phyloP scores from a whole-genome alignment of 768 basidiomycete species.

The Gyrodon lividus region DNA sequence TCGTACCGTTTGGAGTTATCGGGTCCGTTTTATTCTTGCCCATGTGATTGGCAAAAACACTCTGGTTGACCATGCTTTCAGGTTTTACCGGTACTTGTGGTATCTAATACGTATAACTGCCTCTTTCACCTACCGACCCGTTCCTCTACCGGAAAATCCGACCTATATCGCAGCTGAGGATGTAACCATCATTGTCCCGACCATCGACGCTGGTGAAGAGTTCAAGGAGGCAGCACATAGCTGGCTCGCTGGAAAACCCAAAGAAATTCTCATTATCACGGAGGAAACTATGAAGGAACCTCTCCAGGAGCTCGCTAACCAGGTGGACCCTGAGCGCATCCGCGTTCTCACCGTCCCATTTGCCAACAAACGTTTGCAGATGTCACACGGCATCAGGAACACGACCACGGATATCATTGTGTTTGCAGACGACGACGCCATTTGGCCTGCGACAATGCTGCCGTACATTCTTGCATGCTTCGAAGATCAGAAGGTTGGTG shows the following conservation, averaged over 20 bases:
- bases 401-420: conserved; percentile 92
- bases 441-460: conserved; percentile 92
- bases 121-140: conserved; percentile 78
- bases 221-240: conserved; percentile 91
- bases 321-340: conserved; percentile 81
- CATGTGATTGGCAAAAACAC: neutral
- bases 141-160: conserved; percentile 86
- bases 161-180: conserved; percentile 90
- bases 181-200: conserved; percentile 95
- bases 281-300: conserved; percentile 91
- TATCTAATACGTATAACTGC: conserved; percentile 83
- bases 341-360: conserved; percentile 88
- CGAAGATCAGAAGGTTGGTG: conserved; percentile 91
- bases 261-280: conserved; percentile 73
- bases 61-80: conserved; percentile 29
- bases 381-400: conserved; percentile 90
- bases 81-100: conserved; percentile 94
- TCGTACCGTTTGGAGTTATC: conserved; percentile 87
- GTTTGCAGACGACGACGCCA: conserved; percentile 93
- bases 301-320: conserved; percentile 83
- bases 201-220: conserved; percentile 94
- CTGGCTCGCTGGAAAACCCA: conserved; percentile 91
- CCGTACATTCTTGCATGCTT: conserved; percentile 89
- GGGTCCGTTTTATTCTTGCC: conserved; percentile 48
- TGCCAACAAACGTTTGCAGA: conserved; percentile 92